Conservation (phyloP, 2,329 filamentous ascomycete species). For the Xylaria sp. region DNA sequence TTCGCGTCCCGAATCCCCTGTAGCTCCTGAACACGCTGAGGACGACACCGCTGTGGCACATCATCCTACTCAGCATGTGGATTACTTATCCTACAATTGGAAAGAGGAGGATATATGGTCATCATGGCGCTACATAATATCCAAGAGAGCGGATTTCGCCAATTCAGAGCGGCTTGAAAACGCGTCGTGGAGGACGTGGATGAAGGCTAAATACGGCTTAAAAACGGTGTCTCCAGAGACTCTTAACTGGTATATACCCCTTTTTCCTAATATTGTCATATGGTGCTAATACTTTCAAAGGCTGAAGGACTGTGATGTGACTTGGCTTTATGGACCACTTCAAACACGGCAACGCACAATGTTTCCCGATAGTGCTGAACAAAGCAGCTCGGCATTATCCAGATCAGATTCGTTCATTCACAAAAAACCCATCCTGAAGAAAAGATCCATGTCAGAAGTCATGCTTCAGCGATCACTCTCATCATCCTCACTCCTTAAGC, state of each 20-base stretch:
- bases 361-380: constrained; percentile 58
- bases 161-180: constrained; percentile 90
- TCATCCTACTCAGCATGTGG: constrained; percentile 88
- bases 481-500: constrained; percentile 87
- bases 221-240: constrained; percentile 90
- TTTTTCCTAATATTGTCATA: not conserved
- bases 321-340: constrained; percentile 94
- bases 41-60: constrained; percentile 82
- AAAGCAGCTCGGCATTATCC: constrained; percentile 58
- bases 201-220: constrained; percentile 88
- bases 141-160: constrained; percentile 79
- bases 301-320: constrained; percentile 97
- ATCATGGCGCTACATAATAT: constrained; percentile 93
- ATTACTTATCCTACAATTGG: constrained; percentile 94
- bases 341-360: constrained; percentile 75
- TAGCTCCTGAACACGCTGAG: constrained; percentile 70
- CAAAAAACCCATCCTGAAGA: constrained; percentile 95
- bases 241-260: constrained; percentile 83
- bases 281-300: constrained; percentile 57
- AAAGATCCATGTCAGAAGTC: constrained; percentile 93
- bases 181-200: constrained; percentile 97
- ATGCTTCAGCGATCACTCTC: constrained; percentile 92
- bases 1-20: constrained; percentile 69
- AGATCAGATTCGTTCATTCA: constrained; percentile 74
- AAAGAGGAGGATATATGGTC: constrained; percentile 96